A percentile compares a stretch with the other conserved stretches of the same genome.
Evolutionary conservation across 352 stramenopile genomes (phyloP).

Genomic region (Lagenidium giganteum): DNA sequence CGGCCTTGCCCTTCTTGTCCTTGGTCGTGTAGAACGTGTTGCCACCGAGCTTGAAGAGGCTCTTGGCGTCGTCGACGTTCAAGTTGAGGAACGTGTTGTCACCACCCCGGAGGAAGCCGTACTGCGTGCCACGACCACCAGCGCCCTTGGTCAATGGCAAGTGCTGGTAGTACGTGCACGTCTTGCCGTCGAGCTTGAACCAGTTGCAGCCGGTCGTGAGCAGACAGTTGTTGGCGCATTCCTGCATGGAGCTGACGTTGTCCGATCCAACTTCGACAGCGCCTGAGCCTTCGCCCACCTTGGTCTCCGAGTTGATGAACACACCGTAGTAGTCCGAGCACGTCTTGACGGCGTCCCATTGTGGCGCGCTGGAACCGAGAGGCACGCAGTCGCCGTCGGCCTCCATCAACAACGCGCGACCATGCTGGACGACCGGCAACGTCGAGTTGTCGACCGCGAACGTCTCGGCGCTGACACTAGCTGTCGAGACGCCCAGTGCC

Average conservation of each 20-base stretch:
- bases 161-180: slow-evolving; percentile 25
- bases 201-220: slow-evolving; percentile 25
- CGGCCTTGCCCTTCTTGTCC: slow-evolving; percentile 17
- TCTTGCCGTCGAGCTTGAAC: slow-evolving; percentile 24
- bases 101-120: slow-evolving; percentile 21
- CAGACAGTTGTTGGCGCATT: slow-evolving; percentile 24
- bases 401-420: background rate
- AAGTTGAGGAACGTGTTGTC: slow-evolving; percentile 26
- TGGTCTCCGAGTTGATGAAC: slow-evolving; percentile 21
- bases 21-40: slow-evolving; percentile 22
- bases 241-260: slow-evolving; percentile 14
- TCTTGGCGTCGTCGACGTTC: slow-evolving; percentile 14
- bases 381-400: slow-evolving; percentile 7
- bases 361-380: slow-evolving; percentile 8
- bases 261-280: slow-evolving; percentile 5
- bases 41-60: slow-evolving; percentile 15
- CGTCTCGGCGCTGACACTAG: no score
- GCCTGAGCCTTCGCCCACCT: slow-evolving; percentile 13
- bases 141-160: slow-evolving; percentile 8
- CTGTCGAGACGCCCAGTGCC: no score
- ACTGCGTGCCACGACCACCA: slow-evolving; percentile 11
- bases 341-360: slow-evolving; percentile 20
- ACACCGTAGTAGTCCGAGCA: slow-evolving; percentile 24
- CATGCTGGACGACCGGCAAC: background rate
- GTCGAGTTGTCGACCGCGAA: background rate